Evolutionary conservation across 2,329 filamentous ascomycete genomes (phyloP).

Genomic region (Trichoderma citrinoviride): DNA sequence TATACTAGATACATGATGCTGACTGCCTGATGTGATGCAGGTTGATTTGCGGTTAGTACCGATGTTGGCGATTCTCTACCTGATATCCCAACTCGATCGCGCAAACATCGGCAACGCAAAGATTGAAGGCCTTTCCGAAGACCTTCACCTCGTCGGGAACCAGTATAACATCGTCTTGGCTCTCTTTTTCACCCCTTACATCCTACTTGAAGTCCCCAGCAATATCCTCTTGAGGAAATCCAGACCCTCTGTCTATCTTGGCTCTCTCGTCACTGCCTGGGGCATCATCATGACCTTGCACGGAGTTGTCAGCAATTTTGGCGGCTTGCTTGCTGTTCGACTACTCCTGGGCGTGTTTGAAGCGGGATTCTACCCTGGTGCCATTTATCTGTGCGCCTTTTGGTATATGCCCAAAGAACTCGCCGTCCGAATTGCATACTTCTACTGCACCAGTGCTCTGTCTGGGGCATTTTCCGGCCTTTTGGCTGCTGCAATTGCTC

Average conservation of each 20-base stretch:
- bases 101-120: slow-evolving; percentile 26
- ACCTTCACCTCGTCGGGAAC: slow-evolving; percentile 24
- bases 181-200: slow-evolving; percentile 29
- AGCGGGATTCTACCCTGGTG: slow-evolving; percentile 62
- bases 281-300: slow-evolving; percentile 45
- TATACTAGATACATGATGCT: not conserved
- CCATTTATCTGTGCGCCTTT: slow-evolving; percentile 73
- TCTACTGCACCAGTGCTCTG: slow-evolving; percentile 78
- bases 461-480: slow-evolving; percentile 84
- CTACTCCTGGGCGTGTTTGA: slow-evolving; percentile 72
- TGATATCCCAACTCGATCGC: slow-evolving; percentile 6
- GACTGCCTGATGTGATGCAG: not conserved
- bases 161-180: slow-evolving; percentile 27
- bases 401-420: slow-evolving; percentile 87
- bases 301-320: slow-evolving; percentile 74
- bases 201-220: slow-evolving; percentile 23
- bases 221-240: slow-evolving; percentile 22
- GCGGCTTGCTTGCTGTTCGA: slow-evolving; percentile 70
- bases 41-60: slow-evolving; percentile 4
- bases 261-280: slow-evolving; percentile 2
- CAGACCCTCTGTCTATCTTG: not conserved
- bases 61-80: slow-evolving; percentile 6
- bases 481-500: slow-evolving; percentile 78
- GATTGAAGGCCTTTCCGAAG: slow-evolving; percentile 26
- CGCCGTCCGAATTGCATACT: slow-evolving; percentile 91